A percentile compares a stretch with the other conserved stretches of the same genome.
These are phyloP conservation scores for Globisporangium takayamanum DNA, from an alignment of 352 stramenopile species.

Conservation along the genomic window DNA sequence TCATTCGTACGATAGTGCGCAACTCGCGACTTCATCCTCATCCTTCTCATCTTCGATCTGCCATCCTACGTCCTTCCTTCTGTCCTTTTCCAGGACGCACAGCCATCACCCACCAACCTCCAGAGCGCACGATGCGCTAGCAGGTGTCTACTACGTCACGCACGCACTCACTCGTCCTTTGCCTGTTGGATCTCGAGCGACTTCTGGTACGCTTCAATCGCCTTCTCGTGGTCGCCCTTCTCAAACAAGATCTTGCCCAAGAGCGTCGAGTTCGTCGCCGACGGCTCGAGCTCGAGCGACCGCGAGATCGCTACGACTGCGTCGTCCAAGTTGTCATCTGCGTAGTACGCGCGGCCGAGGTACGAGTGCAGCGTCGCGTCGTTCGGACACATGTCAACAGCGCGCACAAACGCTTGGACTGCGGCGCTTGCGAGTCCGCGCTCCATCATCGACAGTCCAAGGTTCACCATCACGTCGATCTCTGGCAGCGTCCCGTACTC, in stretches of 20 bases:
- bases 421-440: slow-evolving; percentile 70
- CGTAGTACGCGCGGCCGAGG: slow-evolving; percentile 78
- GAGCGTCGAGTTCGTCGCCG: slow-evolving; percentile 78
- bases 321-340: slow-evolving; percentile 77
- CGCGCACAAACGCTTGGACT: slow-evolving; percentile 78
- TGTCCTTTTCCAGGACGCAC: not conserved
- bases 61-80: no score
- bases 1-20: no score
- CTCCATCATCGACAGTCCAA: slow-evolving; percentile 78
- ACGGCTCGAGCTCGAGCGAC: slow-evolving; percentile 67
- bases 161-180: slow-evolving; percentile 2
- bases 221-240: slow-evolving; percentile 82
- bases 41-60: no score
- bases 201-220: slow-evolving; percentile 81
- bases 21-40: no score
- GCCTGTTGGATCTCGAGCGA: slow-evolving; percentile 58
- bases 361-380: slow-evolving; percentile 70
- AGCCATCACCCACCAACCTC: not conserved
- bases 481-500: slow-evolving; percentile 64
- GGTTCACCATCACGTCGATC: slow-evolving; percentile 75
- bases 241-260: slow-evolving; percentile 86
- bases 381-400: slow-evolving; percentile 73
- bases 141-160: not conserved
- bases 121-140: no score
- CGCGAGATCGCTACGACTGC: slow-evolving; percentile 53